Conservation (phyloP, 2,329 filamentous ascomycete species). For the Sordariomycetes sp. region DNA sequence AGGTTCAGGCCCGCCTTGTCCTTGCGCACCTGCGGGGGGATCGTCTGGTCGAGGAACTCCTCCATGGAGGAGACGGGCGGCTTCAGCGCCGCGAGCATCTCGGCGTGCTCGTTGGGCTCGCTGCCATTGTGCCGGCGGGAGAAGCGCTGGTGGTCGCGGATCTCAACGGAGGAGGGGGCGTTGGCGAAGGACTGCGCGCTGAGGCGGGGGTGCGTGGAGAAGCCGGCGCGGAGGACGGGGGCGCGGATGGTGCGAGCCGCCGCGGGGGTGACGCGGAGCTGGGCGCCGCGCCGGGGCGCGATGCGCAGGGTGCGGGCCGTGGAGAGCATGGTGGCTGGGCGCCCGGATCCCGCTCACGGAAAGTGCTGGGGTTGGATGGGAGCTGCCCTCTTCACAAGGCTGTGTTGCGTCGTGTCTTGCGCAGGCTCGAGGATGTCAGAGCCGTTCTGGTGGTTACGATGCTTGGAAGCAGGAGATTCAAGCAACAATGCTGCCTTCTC, state of each 20-base stretch:
- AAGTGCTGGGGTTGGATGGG: neutral
- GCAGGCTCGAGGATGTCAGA: neutral
- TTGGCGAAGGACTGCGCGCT: neutral
- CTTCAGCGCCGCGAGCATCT: slow-evolving; percentile 71
- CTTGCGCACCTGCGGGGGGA: slow-evolving; percentile 61
- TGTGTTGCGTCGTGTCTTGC: neutral
- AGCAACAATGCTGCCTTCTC: neutral
- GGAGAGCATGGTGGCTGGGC: neutral
- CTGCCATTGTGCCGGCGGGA: slow-evolving; percentile 80
- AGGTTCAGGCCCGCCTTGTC: slow-evolving; percentile 41
- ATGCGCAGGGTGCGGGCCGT: neutral
- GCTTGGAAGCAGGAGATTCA: neutral
- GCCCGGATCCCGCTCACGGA: neutral
- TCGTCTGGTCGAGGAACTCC: slow-evolving; percentile 71
- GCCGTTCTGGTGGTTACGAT: neutral
- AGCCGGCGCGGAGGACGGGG: neutral
- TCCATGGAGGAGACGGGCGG: slow-evolving; percentile 64
- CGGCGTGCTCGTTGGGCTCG: slow-evolving; percentile 49
- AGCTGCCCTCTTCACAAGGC: neutral
- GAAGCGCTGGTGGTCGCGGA: slow-evolving; percentile 28
- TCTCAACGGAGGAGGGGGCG: slow-evolving; percentile 4
- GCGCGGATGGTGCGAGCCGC: neutral
- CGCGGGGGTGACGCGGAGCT: neutral
- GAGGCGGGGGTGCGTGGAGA: neutral
- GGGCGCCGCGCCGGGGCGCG: neutral